These are phyloP conservation scores for Mimosa bimucronata DNA, from an alignment of 306 rosid species.

Conservation along the genomic window DNA sequence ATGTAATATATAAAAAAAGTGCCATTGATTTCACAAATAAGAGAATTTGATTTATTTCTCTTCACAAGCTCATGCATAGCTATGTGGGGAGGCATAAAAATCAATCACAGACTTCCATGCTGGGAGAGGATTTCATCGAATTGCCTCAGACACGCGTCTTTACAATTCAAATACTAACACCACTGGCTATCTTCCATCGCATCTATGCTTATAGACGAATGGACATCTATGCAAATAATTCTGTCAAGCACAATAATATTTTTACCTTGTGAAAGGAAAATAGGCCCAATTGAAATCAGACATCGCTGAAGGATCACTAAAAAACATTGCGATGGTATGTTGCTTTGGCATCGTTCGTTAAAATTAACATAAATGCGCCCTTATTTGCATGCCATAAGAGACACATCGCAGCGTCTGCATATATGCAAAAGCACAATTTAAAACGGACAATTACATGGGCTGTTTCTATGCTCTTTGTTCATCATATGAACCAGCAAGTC, in stretches of 20 bases:
- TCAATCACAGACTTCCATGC: background rate
- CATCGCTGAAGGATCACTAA: background rate
- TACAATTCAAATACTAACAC: no score
- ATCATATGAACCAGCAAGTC: constrained; percentile 91
- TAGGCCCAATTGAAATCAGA: constrained; percentile 17
- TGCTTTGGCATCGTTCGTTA: constrained; percentile 30
- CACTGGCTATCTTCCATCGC: background rate
- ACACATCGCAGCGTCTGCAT: constrained; percentile 38
- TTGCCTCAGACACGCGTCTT: background rate
- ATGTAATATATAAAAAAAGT: background rate
- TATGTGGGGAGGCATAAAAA: background rate
- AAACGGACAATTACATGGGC: constrained; percentile 43
- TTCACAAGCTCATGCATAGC: no score
- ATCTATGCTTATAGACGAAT: background rate
- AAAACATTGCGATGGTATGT: background rate
- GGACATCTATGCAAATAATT: constrained; percentile 10
- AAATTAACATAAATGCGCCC: constrained; percentile 43
- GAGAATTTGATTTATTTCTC: no score
- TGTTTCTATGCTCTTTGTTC: constrained; percentile 80
- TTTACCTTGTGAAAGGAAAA: constrained; percentile 17
- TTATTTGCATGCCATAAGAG: constrained; percentile 58
- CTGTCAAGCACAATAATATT: constrained; percentile 21
- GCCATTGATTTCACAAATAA: no score
- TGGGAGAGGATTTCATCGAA: background rate
- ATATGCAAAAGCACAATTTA: constrained; percentile 41